phyloP scores from a whole-genome alignment of 2,329 filamentous ascomycete genomes.

The Colletotrichum sansevieriae region DNA sequence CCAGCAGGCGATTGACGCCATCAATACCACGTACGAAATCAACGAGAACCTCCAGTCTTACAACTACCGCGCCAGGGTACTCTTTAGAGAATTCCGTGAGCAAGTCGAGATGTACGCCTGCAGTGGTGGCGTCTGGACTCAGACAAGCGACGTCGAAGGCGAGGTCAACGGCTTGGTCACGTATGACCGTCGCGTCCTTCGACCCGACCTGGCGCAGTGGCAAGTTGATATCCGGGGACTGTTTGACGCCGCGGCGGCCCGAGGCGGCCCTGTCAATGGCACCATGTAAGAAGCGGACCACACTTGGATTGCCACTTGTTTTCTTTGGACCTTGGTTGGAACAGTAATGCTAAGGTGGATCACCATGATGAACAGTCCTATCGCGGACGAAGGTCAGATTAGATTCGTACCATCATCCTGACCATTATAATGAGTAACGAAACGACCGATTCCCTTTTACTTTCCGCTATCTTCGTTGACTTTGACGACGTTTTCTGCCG shows the following conservation, averaged over 20 bases:
- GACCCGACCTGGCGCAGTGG: conserved; percentile 71
- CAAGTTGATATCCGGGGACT: conserved; percentile 69
- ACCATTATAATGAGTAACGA: conserved; percentile 29
- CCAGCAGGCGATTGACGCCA: conserved; percentile 66
- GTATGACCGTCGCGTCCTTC: conserved; percentile 73
- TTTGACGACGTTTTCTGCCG: not conserved
- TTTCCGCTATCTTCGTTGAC: no score
- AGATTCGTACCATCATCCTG: conserved; percentile 23
- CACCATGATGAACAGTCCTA: conserved; percentile 32
- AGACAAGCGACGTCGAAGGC: conserved; percentile 81
- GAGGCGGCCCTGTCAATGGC: conserved; percentile 34
- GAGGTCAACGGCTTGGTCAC: conserved; percentile 80
- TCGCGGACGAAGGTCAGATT: conserved; percentile 33
- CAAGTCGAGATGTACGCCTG: conserved; percentile 73
- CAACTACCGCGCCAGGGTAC: conserved; percentile 74
- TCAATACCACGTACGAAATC: conserved; percentile 78
- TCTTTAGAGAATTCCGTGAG: conserved; percentile 72
- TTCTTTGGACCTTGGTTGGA: conserved; percentile 5
- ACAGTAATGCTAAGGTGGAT: conserved; percentile 34
- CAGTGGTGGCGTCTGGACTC: conserved; percentile 78
- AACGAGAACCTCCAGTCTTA: conserved; percentile 68
- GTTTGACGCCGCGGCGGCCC: conserved; percentile 65
- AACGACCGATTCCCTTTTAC: not conserved
- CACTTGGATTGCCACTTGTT: not conserved
- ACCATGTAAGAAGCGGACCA: conserved; percentile 33